These are phyloP conservation scores for Vicia villosa DNA, from an alignment of 306 rosid genomes.

Conservation along the genomic window DNA sequence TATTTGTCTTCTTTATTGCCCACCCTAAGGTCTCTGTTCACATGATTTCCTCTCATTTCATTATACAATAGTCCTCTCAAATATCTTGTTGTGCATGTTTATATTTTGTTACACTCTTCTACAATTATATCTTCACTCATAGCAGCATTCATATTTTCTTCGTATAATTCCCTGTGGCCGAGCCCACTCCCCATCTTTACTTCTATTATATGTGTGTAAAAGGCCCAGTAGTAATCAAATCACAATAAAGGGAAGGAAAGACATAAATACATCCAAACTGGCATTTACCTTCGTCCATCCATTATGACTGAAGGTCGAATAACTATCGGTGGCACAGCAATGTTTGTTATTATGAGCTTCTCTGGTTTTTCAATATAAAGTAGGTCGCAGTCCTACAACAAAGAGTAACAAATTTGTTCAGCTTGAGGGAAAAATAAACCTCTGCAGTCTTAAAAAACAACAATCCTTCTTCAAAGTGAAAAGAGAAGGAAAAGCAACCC, in stretches of 20 bases:
- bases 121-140: slow-evolving; percentile 4
- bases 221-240: slow-evolving; percentile 17
- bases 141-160: background rate
- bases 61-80: slow-evolving; percentile 6
- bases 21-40: background rate
- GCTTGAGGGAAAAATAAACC: slow-evolving; percentile 37
- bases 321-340: slow-evolving; percentile 83
- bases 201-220: background rate
- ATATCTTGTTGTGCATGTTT: background rate
- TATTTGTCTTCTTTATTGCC: background rate
- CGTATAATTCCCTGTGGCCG: background rate
- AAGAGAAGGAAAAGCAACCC: slow-evolving; percentile 26
- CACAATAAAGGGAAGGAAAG: slow-evolving; percentile 9
- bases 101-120: background rate
- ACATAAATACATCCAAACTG: slow-evolving; percentile 26
- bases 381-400: slow-evolving; percentile 81
- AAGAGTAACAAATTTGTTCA: slow-evolving; percentile 31
- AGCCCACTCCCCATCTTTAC: slow-evolving; percentile 4
- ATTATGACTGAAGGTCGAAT: slow-evolving; percentile 91
- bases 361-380: slow-evolving; percentile 86
- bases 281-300: slow-evolving; percentile 75
- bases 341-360: slow-evolving; percentile 62
- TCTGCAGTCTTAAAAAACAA: slow-evolving; percentile 12
- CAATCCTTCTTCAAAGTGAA: slow-evolving; percentile 2
- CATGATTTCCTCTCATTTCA: slow-evolving; percentile 11